Conservation (phyloP, 371 early-diverging fungal genomes). For the Basidiobolus meristosporus region DNA sequence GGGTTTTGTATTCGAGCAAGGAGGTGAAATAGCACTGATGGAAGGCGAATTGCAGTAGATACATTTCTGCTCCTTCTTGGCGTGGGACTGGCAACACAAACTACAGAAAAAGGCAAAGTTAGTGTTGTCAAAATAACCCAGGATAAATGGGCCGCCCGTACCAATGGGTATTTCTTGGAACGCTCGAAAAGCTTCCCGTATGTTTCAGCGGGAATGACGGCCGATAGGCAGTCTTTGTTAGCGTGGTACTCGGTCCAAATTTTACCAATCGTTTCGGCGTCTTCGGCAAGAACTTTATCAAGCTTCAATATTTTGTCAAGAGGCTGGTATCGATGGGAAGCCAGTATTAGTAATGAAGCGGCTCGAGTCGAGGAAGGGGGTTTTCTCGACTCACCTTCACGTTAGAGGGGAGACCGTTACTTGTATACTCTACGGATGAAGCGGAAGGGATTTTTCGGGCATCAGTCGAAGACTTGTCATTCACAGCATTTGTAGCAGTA, state of each 20-base stretch:
- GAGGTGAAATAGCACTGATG: slow-evolving; percentile 76
- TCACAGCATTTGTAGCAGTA: neutral
- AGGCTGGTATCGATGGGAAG: slow-evolving; percentile 12
- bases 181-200: slow-evolving; percentile 43
- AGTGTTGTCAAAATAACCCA: no score
- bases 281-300: slow-evolving; percentile 36
- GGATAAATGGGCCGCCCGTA: no score
- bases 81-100: slow-evolving; percentile 79
- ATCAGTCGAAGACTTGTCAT: neutral
- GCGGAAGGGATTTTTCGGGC: neutral
- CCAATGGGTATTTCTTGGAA: slow-evolving; percentile 49
- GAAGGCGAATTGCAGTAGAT: slow-evolving; percentile 62
- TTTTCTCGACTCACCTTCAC: neutral
- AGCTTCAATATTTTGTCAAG: slow-evolving; percentile 64
- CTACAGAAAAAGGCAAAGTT: no score
- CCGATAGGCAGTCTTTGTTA: slow-evolving; percentile 45
- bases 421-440: neutral
- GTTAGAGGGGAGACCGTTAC: neutral
- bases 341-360: neutral
- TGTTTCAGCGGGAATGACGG: slow-evolving; percentile 45
- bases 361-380: no score
- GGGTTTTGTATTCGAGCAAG: slow-evolving; percentile 77
- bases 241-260: slow-evolving; percentile 77
- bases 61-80: slow-evolving; percentile 71
- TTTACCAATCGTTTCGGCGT: slow-evolving; percentile 36